A percentile compares a stretch with the other conserved stretches of the same genome.
phyloP scores from a whole-genome alignment of 208 protist genomes.

The Trichomonas gallinae region DNA sequence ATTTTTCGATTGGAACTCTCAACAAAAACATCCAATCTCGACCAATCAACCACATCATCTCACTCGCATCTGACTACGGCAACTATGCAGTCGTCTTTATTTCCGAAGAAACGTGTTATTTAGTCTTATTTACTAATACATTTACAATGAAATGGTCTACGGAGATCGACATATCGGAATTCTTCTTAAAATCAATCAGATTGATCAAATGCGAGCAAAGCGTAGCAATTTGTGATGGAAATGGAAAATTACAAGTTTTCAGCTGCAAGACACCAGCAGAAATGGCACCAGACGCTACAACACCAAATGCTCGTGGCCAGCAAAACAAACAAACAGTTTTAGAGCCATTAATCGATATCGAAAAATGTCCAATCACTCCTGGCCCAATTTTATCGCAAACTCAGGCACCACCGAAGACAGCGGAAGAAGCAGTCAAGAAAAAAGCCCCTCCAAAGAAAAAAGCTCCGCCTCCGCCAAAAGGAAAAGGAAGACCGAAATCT shows the following conservation, averaged over 20 bases:
- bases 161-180: neutral
- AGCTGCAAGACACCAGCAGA: neutral
- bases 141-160: neutral
- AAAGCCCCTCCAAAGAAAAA: neutral
- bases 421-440: neutral
- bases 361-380: conserved; percentile 19
- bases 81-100: neutral
- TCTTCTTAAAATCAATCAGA: neutral
- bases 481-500: neutral
- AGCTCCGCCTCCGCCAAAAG: neutral
- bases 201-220: neutral
- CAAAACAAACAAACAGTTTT: neutral
- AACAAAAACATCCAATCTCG: neutral
- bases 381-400: neutral
- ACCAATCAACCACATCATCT: neutral
- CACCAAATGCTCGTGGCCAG: neutral
- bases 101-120: neutral
- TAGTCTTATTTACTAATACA: neutral
- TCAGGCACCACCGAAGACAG: neutral
- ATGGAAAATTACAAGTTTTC: neutral
- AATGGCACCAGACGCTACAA: neutral
- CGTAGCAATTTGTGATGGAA: neutral
- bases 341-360: neutral
- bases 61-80: neutral
- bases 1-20: neutral